These are phyloP conservation scores for Pichia nanzhaoensis DNA, from an alignment of 805 yeast species.

Conservation along the genomic window DNA sequence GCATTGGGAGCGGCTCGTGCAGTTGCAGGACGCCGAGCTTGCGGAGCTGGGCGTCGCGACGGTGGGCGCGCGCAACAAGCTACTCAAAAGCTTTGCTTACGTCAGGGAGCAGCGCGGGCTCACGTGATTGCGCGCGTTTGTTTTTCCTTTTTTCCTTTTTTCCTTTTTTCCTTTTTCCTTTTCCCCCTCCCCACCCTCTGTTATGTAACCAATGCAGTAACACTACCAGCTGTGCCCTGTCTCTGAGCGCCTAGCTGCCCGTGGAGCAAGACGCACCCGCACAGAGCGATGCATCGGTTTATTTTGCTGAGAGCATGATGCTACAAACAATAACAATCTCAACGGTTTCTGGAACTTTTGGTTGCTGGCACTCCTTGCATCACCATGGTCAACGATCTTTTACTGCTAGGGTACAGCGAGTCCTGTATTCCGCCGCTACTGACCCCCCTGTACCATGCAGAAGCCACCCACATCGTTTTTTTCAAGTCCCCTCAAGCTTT, in stretches of 20 bases:
- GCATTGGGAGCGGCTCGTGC: constrained; percentile 74
- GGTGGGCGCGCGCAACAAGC: constrained; percentile 90
- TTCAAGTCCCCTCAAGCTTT: background rate
- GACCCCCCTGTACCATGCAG: background rate
- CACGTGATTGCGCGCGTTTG: background rate
- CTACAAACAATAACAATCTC: too few relatives aligned
- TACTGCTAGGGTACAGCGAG: background rate
- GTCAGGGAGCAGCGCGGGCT: constrained; percentile 49
- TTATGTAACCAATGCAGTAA: too few relatives aligned
- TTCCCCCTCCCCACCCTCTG: too few relatives aligned
- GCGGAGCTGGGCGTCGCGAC: constrained; percentile 84
- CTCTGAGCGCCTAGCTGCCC: too few relatives aligned
- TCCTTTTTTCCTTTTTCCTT: too few relatives aligned
- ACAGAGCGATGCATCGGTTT: too few relatives aligned
- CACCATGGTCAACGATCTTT: constrained; percentile 1
- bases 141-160: too few relatives aligned
- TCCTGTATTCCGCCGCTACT: background rate
- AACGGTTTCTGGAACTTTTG: too few relatives aligned
- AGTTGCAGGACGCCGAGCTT: constrained; percentile 59
- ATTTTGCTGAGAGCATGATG: too few relatives aligned
- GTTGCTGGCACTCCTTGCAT: too few relatives aligned
- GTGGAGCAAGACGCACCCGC: too few relatives aligned
- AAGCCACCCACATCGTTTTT: background rate
- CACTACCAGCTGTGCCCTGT: too few relatives aligned
- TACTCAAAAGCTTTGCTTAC: constrained; percentile 83